Evolutionary conservation across 2,329 filamentous ascomycete species (phyloP), one percentile per base, ranked within the genome.

Genomic region (Hypomyces perniciosus): DNA sequence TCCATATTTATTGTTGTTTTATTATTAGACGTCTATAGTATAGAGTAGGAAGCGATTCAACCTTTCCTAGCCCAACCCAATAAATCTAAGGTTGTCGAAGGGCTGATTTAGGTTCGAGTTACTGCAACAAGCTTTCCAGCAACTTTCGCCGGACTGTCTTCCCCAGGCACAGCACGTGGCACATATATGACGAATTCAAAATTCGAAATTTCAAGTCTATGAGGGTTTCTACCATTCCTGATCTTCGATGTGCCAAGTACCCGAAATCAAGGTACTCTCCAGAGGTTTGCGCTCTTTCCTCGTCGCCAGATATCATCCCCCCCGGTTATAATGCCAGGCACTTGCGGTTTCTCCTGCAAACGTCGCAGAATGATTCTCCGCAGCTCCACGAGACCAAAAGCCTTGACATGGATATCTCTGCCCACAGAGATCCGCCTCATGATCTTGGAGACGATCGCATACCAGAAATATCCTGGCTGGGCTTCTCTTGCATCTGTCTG

Each of bases 401-500:
- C 9, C 30, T 26, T 20, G 9, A 7, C 5, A 46, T 62, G 56
- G 59, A 28, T 30, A 30, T 57, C 51, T 45, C 35, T 63, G 7
- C 61, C 61, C 3, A 48, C 52, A 30, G 66, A 69, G 51, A 61
- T 70, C 57, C 62, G 63, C 40, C 50, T 60, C 50, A 46, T 65
- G 56, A 66, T 69, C 49, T 54, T 68, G 45, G 54, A 56, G 45
- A 42, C 41, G 54, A 60, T 66, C 48, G 26, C 57, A 53, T 28
- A 51, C 41, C 59, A 64, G 39, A 68, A 62, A 56, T 39, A 62
- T 53, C 55, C 54, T 35, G 62, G 64, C 48, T 68, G 63, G 65
- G 59, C 61, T 53, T 66, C 60, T 46, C 54, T 60, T 49, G 62
- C 65, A 35, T 61, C 63, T 41, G 63, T 68, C 8, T 68, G 63